These are phyloP conservation scores for Monosporascus sp. DNA, from an alignment of 2,329 filamentous ascomycete species.

Conservation along the genomic window DNA sequence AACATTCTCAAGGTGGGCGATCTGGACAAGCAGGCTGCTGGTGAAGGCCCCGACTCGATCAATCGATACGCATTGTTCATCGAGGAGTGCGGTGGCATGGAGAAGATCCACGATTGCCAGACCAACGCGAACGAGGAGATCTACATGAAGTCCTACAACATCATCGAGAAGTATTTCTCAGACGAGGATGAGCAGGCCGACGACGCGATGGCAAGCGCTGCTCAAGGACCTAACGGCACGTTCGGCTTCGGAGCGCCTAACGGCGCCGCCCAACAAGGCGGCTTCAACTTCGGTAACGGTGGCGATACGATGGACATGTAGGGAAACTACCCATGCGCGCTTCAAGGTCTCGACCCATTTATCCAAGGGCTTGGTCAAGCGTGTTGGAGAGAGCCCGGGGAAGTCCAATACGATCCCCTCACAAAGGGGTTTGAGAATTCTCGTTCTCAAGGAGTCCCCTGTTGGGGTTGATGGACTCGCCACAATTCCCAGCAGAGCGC, in stretches of 20 bases:
- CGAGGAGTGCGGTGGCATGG: conserved; percentile 97
- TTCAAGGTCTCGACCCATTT: not conserved
- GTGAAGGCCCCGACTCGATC: conserved; percentile 70
- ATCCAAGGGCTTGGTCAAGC: not conserved
- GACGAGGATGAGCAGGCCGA: conserved; percentile 95
- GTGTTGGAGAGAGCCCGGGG: not conserved
- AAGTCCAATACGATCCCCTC: not conserved
- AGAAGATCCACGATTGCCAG: conserved; percentile 99
- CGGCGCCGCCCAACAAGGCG: conserved; percentile 56
- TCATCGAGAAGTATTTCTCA: conserved; percentile 99
- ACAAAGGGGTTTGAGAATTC: not conserved
- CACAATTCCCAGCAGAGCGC: conserved; percentile 1
- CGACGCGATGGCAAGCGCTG: conserved; percentile 68
- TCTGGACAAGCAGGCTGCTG: conserved; percentile 89
- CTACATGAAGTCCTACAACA: conserved; percentile 99
- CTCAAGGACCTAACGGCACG: conserved; percentile 63
- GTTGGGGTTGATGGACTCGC: not conserved
- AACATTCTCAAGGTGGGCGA: conserved; percentile 99
- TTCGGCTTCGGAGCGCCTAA: conserved; percentile 71
- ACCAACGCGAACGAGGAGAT: conserved; percentile 99
- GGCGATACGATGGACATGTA: conserved; percentile 65
- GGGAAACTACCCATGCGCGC: conserved; percentile 10
- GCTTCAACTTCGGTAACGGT: conserved; percentile 88
- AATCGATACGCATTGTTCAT: conserved; percentile 98
- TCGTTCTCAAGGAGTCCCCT: not conserved